These are phyloP conservation scores for Alternaria gaisen DNA, from an alignment of 2,329 filamentous ascomycete genomes.

Conservation along the genomic window DNA sequence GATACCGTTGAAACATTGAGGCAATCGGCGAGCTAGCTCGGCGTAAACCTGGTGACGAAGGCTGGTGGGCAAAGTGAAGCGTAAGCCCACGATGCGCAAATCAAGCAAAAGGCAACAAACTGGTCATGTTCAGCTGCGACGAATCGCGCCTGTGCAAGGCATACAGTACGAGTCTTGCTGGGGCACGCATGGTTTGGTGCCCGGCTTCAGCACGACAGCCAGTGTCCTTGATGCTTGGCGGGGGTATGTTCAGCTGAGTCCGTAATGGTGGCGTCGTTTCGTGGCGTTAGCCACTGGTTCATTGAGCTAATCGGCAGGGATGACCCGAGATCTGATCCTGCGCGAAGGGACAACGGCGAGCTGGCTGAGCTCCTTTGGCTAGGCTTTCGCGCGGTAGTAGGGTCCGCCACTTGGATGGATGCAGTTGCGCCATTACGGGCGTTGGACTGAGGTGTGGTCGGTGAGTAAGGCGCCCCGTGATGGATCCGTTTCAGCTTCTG, in stretches of 20 bases:
- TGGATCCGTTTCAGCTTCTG: constrained; percentile 22
- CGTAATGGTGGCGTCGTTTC: constrained; percentile 41
- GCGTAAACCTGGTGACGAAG: constrained; percentile 23
- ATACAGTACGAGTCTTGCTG: constrained; percentile 44
- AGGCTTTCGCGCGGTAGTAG: constrained; percentile 13
- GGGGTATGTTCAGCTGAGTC: constrained; percentile 43
- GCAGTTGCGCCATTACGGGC: constrained; percentile 14
- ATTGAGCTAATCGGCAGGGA: constrained; percentile 17
- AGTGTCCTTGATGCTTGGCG: constrained; percentile 33
- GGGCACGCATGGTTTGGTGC: constrained; percentile 37
- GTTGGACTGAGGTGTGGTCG: constrained; percentile 7
- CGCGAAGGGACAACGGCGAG: constrained; percentile 27
- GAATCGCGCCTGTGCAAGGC: constrained; percentile 42
- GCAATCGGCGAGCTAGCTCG: constrained; percentile 11
- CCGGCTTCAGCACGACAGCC: constrained; percentile 34
- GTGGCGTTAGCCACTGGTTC: constrained; percentile 37
- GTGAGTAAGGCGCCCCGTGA: constrained; percentile 13
- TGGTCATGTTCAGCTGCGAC: constrained; percentile 48
- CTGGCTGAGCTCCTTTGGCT: constrained; percentile 25
- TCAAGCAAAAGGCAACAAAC: constrained; percentile 22
- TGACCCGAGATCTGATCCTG: constrained; percentile 32
- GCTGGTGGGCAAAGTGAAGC: constrained; percentile 25
- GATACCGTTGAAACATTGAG: constrained; percentile 10
- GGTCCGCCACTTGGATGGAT: constrained; percentile 9
- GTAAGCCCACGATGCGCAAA: constrained; percentile 36